These are phyloP conservation scores for Orbilia javanica DNA, from an alignment of 2,329 filamentous ascomycete species.

Conservation along the genomic window DNA sequence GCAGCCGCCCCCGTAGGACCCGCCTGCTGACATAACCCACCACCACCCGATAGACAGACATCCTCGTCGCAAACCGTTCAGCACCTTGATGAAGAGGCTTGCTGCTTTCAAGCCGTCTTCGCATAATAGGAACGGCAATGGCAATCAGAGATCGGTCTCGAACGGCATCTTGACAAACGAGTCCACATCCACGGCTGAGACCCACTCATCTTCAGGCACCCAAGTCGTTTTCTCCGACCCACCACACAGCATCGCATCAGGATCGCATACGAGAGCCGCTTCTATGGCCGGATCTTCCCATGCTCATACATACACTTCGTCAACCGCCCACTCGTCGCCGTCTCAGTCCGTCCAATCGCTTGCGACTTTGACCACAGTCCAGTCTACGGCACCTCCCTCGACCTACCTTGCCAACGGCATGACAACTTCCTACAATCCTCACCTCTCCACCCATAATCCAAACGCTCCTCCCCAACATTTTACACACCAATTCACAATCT, in stretches of 20 bases:
- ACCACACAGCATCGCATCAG: slow-evolving; percentile 68
- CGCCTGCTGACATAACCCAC: slow-evolving; percentile 16
- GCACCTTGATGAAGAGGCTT: slow-evolving; percentile 93
- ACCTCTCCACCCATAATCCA: slow-evolving; percentile 61
- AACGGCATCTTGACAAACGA: slow-evolving; percentile 34
- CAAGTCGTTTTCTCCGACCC: slow-evolving; percentile 70
- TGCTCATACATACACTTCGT: slow-evolving; percentile 68
- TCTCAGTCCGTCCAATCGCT: slow-evolving; percentile 83
- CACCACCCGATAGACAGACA: slow-evolving; percentile 36
- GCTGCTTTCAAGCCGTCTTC: slow-evolving; percentile 85
- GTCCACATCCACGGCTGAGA: slow-evolving; percentile 36
- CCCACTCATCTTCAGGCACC: slow-evolving; percentile 65
- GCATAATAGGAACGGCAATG: slow-evolving; percentile 69
- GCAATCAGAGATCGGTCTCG: slow-evolving; percentile 59
- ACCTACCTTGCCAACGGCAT: slow-evolving; percentile 55
- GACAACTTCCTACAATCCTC: slow-evolving; percentile 60
- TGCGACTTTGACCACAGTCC: slow-evolving; percentile 86
- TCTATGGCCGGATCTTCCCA: slow-evolving; percentile 73
- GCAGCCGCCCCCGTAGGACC: not conserved
- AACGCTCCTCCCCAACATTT: slow-evolving; percentile 65
- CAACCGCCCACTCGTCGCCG: slow-evolving; percentile 80
- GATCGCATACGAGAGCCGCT: slow-evolving; percentile 69
- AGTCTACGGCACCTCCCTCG: slow-evolving; percentile 76
- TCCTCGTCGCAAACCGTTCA: slow-evolving; percentile 79
- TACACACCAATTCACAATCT: slow-evolving; percentile 68